Evolutionary conservation across 2,329 filamentous ascomycete genomes (phyloP), one percentile per base, ranked within the genome.

Genomic region (Aspergillus pseudoglaucus): DNA sequence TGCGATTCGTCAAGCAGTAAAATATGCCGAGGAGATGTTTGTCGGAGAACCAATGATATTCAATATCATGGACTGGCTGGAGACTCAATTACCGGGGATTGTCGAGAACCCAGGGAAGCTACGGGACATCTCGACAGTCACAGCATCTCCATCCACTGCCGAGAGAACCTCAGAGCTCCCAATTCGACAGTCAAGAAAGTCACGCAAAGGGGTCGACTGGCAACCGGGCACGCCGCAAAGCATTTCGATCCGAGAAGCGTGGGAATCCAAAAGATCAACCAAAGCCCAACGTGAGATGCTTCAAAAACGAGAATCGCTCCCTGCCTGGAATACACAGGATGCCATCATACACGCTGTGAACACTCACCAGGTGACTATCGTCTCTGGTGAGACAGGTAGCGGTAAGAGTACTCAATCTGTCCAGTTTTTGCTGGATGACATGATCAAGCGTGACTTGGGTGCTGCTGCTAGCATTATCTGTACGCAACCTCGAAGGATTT

Each of bases 391-490:
- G 70, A 98, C 93, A 3, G 93, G 93, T 46, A 95, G 89, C 15
- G 93, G 93, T 62, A 98, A 98, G 69, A 95, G 88, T 43, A 97
- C 93, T 0, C 93, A 98, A 66, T 93, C 89, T 2, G 89, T 97
- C 30, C 93, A 98, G 66, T 98, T 97, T 67, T 79, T 98, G 39
- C 76, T 98, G 1, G 93, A 98, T 60, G 88, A 97, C 58, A 74
- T 97, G 53, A 95, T 96, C 58, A 77, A 80, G 52, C 78, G 80
- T 41, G 81, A 84, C 6, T 75, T 94, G 7, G 93, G 91, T 2
- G 80, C 80, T 10, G 81, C 81, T 10, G 87, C 85, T 27, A 96
- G 94, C 61, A 95, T 98, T 53, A 83, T 98, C 51, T 95, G 95
- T 60, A 98, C 93, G 0, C 93, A 98, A 60, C 93, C 93, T 18